Evolutionary conservation across 169 alveolate species (phyloP).

Genomic region (Plasmodium chabaudi): DNA sequence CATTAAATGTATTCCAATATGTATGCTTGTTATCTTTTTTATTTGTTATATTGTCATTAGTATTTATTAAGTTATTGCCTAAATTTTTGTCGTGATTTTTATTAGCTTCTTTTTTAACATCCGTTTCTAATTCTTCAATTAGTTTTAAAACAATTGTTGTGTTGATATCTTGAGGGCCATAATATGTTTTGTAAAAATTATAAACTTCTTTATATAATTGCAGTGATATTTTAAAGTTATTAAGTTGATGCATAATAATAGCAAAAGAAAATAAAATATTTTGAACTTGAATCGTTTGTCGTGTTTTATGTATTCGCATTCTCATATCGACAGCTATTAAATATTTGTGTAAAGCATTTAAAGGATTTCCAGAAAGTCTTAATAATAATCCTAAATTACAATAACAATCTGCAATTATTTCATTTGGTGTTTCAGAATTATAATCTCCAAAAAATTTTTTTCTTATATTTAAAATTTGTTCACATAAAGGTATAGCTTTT

Average conservation of each 20-base stretch:
- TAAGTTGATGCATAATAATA: conserved; percentile 87
- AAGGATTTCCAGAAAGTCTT: conserved; percentile 84
- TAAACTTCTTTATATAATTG: conserved; percentile 89
- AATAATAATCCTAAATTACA: conserved; percentile 87
- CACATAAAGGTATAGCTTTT: conserved; percentile 83
- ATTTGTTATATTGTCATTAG: neutral
- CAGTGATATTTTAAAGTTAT: conserved; percentile 85
- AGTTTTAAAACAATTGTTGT: conserved; percentile 82
- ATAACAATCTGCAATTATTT: conserved; percentile 88
- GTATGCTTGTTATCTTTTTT: neutral
- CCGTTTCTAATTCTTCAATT: conserved; percentile 75
- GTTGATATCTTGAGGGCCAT: conserved; percentile 86
- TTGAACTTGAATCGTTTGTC: conserved; percentile 86
- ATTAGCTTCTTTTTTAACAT: conserved; percentile 38
- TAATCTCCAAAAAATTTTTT: conserved; percentile 85
- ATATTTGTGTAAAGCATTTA: conserved; percentile 86
- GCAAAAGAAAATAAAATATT: conserved; percentile 88
- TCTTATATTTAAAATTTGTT: conserved; percentile 79
- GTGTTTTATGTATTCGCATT: conserved; percentile 86
- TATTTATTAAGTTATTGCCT: neutral
- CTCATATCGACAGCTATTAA: conserved; percentile 89
- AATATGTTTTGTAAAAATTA: conserved; percentile 79
- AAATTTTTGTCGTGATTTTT: neutral
- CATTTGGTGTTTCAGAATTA: conserved; percentile 81
- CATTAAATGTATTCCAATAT: conserved; percentile 19